Evolutionary conservation across 2,329 filamentous ascomycete species (phyloP), one percentile per base, ranked within the genome.

Genomic region (Fusarium gaditjirri): DNA sequence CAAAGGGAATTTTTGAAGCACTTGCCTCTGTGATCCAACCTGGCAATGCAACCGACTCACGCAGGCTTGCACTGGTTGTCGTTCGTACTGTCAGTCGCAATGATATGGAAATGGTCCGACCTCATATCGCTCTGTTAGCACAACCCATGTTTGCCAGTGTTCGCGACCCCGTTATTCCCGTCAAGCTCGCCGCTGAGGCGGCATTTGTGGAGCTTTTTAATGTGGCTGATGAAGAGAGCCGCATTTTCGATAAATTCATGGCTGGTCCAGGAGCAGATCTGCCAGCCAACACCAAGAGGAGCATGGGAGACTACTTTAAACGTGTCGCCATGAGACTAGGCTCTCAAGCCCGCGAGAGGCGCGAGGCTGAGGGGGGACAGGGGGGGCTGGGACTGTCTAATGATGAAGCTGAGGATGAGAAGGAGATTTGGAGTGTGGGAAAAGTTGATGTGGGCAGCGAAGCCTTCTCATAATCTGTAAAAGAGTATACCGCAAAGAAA

Each of bases 301-400:
- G 92, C 80, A 98, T 99, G 92, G 89, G 91, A 65, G 96, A 99
- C 81, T 99, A 99, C 84, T 98, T 98, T 85, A 97, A 97, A 87
- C 88, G 96, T 44, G 93, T 99, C 72, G 94, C 94, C 3, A 81
- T 95, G 77, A 89, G 95, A 75, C 84, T 98, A 25, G 95, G 93
- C n/a, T 89, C 86, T 23, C 96, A 98, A 81, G 94, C 93, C 4
- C 89, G 94, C 70, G 96, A 99, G 84, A 89, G 96, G 76, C 93
- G 90, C 78, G 95, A 97, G 75, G 96, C 96, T 0, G 95, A 98
- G 80, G 95, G 95, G 69, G 96, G 95, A 12, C 89, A 92, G 65
- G 95, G 95, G 50, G 94, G 94, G 1, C 80, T 98, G 54, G 95
- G 95, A 1, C 81, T 99, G 76, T 93, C 92, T 38, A 94, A 93